Base-by-base conservation (phyloP, 768 basidiomycete species). In the Termitomyces sp. region DNA sequence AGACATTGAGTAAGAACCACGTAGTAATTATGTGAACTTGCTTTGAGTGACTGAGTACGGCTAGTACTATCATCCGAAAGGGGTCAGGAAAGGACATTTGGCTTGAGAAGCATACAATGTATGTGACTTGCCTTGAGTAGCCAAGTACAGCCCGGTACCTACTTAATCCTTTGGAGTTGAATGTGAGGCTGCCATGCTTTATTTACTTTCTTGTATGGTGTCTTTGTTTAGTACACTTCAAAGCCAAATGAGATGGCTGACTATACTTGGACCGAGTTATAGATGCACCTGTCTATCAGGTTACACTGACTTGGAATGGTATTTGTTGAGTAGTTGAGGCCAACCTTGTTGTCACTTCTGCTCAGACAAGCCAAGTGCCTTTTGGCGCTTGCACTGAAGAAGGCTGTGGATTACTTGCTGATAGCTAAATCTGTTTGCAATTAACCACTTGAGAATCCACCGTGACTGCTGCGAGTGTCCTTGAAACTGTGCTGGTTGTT, bases 401-500 rank as follows among this genome's bases (percentile, higher is more conserved):
- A 64, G 70, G 63, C 63, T 71, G 70, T 70, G 71, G 72, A 71
- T 71, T 73, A 65, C 69, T 74, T 74, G 73, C 73, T 67, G 69
- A 71, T 74, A 67, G 73, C 72, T 69, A 74, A 69, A 66, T 70
- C 68, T 68, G 69, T 65, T 66, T 36, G 68, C 71, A 72, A 58
- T 65, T 70, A 70, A 66, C 66, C 64, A 72, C 58, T 71, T 67
- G 70, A 60, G 70, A 69, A 72, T 73, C 68, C 70, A 66, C 67
- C 65, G 63, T 56, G 63, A 68, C 66, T 71, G 70, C 51, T 68
- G 69, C 63, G 22, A 60, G 44, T 53, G 54, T 58, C 48, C 47
- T 66, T 45, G 50, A 53, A 58, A 58, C 59, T 50, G 53, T 60
- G 64, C 68, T 65, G 66, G 68, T 69, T 69, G 66, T 61, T 69